A percentile compares a stretch with the other conserved stretches of the same genome.
phyloP scores from a whole-genome alignment of 169 alveolate genomes.

The Plasmodium vinckei region DNA sequence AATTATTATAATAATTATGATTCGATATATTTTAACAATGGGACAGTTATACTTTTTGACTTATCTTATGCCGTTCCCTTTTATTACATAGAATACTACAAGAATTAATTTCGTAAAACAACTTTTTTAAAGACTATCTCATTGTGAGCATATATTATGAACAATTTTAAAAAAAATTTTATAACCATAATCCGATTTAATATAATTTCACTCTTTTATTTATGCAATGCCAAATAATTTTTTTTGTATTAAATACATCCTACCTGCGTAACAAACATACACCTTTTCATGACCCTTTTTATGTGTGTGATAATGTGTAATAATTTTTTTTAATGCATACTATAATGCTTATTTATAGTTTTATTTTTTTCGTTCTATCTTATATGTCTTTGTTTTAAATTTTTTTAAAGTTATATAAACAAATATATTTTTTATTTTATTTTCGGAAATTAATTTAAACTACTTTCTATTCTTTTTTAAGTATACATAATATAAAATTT shows the following conservation, averaged over 20 bases:
- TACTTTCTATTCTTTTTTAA: no score
- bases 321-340: not conserved
- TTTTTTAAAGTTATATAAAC: constrained; percentile 8
- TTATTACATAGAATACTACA: constrained; percentile 57
- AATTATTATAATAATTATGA: constrained; percentile 52
- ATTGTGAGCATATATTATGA: no score
- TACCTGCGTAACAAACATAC: not conserved
- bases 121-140: no score
- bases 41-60: constrained; percentile 41
- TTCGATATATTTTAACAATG: constrained; percentile 43
- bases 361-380: not conserved
- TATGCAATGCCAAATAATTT: no score
- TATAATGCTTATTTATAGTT: no score
- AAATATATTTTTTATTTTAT: no score
- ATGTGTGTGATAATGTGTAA: not conserved
- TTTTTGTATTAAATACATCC: no score
- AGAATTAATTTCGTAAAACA: not conserved
- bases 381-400: constrained; percentile 12
- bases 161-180: no score
- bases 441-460: no score
- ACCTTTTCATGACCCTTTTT: constrained; percentile 1
- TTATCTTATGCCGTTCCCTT: constrained; percentile 71
- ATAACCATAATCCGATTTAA: no score
- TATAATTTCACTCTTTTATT: no score
- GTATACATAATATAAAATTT: no score